A percentile compares a stretch with the other conserved stretches of the same genome.
Evolutionary conservation across 2,329 filamentous ascomycete species (phyloP).

Genomic region (Aaosphaeria arxii): DNA sequence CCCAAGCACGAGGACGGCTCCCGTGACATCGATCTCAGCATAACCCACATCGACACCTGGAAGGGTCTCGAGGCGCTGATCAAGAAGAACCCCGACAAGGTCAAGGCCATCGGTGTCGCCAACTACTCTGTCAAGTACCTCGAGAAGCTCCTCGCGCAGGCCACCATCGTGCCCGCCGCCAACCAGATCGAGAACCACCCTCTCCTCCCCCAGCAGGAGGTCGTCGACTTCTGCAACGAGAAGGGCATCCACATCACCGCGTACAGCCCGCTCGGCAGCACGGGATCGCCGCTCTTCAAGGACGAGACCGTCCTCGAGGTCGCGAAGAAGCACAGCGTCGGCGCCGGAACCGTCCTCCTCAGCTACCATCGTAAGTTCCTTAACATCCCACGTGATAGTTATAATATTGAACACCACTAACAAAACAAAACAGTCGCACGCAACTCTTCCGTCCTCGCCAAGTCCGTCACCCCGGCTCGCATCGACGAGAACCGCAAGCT

Average conservation of each 20-base stretch:
- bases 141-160: slow-evolving; percentile 52
- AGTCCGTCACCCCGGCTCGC: slow-evolving; percentile 65
- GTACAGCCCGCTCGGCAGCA: slow-evolving; percentile 56
- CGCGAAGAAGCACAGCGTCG: slow-evolving; percentile 49
- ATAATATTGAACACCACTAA: not conserved
- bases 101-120: slow-evolving; percentile 50
- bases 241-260: slow-evolving; percentile 71
- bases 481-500: slow-evolving; percentile 70
- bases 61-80: slow-evolving; percentile 67
- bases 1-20: slow-evolving; percentile 71
- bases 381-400: not conserved
- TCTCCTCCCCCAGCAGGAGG: slow-evolving; percentile 67
- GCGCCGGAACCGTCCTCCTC: slow-evolving; percentile 58
- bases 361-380: slow-evolving; percentile 65
- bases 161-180: slow-evolving; percentile 63
- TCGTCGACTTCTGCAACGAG: slow-evolving; percentile 65
- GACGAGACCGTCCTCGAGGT: slow-evolving; percentile 47
- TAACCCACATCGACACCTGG: slow-evolving; percentile 75
- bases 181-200: slow-evolving; percentile 77
- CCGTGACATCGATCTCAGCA: slow-evolving; percentile 67
- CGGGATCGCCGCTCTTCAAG: slow-evolving; percentile 47
- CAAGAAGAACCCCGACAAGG: slow-evolving; percentile 42
- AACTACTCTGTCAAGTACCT: slow-evolving; percentile 50
- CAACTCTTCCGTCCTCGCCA: slow-evolving; percentile 69
- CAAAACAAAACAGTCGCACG: slow-evolving; percentile 54